Percentiles rank a stretch among this genome's conserved stretches.
Evolutionary conservation across 352 stramenopile species (phyloP).

Genomic region (Phytophthora pinifolia): DNA sequence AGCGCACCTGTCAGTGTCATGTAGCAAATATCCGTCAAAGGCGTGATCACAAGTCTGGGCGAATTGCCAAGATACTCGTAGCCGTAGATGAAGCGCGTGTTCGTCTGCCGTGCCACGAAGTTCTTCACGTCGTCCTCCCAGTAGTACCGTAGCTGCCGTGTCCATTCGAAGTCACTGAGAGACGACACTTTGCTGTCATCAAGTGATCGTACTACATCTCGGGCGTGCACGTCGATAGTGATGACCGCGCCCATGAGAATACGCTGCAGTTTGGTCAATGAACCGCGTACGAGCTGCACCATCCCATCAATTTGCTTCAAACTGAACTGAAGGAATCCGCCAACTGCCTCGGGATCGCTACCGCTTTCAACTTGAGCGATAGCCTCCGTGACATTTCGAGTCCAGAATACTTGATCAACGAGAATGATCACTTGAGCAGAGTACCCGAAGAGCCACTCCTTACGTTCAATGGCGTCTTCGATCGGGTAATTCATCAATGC

Average conservation of each 20-base stretch:
- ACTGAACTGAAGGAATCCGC: conserved; percentile 87
- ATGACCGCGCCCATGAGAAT: conserved; percentile 91
- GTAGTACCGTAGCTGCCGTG: conserved; percentile 88
- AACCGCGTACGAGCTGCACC: conserved; percentile 87
- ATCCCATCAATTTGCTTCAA: conserved; percentile 92
- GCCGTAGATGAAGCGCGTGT: conserved; percentile 83
- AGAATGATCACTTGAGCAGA: conserved; percentile 88
- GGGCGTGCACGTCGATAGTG: conserved; percentile 92
- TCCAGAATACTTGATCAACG: conserved; percentile 93
- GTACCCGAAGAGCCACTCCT: conserved; percentile 90
- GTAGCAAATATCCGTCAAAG: conserved; percentile 87
- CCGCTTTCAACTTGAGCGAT: conserved; percentile 76
- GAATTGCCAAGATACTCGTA: conserved; percentile 89
- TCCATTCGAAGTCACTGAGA: conserved; percentile 92
- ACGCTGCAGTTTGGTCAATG: conserved; percentile 85
- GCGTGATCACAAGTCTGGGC: conserved; percentile 80
- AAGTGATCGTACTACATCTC: conserved; percentile 87
- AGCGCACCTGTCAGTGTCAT: conserved; percentile 96
- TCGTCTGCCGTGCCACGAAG: conserved; percentile 81
- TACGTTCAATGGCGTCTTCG: conserved; percentile 86
- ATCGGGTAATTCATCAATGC: conserved; percentile 86
- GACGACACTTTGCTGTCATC: conserved; percentile 77
- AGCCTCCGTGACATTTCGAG: conserved; percentile 80
- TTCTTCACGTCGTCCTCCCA: conserved; percentile 89
- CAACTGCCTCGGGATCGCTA: conserved; percentile 68